These are phyloP conservation scores for Wilcoxina mikolae DNA, from an alignment of 495 filamentous ascomycete genomes.

Conservation along the genomic window DNA sequence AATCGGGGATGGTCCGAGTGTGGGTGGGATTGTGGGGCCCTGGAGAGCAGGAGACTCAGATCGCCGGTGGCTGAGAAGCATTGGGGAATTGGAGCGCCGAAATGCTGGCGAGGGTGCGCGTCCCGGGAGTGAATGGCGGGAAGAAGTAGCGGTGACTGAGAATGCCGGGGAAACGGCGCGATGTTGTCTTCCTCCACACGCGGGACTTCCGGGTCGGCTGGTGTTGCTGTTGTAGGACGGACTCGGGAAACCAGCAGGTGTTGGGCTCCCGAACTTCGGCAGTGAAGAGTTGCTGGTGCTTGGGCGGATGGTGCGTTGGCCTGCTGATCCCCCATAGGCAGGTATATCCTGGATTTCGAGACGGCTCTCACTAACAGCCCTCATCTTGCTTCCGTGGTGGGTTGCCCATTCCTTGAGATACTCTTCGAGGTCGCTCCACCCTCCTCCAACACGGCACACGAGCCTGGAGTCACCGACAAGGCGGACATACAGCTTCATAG, in stretches of 20 bases:
- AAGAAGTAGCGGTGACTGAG: not conserved
- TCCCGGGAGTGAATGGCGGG: not conserved
- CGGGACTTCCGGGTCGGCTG: not conserved
- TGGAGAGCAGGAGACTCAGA: not conserved
- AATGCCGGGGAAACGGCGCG: not conserved
- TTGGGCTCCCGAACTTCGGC: slow-evolving; percentile 13
- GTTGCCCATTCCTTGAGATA: slow-evolving; percentile 85
- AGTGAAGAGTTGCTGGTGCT: slow-evolving; percentile 5
- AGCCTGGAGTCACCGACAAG: slow-evolving; percentile 87
- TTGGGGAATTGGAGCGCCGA: too few relatives aligned
- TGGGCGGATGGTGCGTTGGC: slow-evolving; percentile 9
- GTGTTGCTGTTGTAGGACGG: slow-evolving; percentile 17
- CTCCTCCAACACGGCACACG: slow-evolving; percentile 93
- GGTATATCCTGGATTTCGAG: slow-evolving; percentile 43
- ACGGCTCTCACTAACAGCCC: slow-evolving; percentile 13
- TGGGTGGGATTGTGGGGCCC: not conserved
- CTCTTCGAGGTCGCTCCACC: slow-evolving; percentile 89
- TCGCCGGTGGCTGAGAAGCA: not conserved
- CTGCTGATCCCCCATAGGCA: slow-evolving; percentile 12
- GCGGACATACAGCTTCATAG: slow-evolving; percentile 85
- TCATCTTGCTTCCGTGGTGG: slow-evolving; percentile 51
- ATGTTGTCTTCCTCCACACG: not conserved
- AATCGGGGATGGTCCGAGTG: slow-evolving; percentile 9
- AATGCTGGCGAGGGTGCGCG: too few relatives aligned
- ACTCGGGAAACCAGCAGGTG: slow-evolving; percentile 3